These are phyloP conservation scores for Tremellales sp. DNA, from an alignment of 1,284 basidiomycete species.

Conservation along the genomic window DNA sequence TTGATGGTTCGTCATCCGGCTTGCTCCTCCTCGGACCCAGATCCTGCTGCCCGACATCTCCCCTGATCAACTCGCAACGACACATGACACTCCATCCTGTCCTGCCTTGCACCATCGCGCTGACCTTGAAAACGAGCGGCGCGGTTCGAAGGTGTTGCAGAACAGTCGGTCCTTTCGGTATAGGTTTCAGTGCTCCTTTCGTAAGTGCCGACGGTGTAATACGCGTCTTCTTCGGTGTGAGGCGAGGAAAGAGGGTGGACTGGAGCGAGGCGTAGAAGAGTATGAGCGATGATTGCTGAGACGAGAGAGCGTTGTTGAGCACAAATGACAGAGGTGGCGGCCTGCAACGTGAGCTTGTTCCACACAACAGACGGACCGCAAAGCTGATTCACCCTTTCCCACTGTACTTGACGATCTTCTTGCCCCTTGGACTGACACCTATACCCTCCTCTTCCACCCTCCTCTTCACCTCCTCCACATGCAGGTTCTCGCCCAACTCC, in stretches of 20 bases:
- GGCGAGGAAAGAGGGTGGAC: constrained; percentile 15
- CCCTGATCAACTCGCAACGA: constrained; percentile 7
- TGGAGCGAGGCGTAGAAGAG: constrained; percentile 42
- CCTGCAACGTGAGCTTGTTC: constrained; percentile 2
- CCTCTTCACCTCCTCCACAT: background rate
- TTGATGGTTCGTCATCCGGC: constrained; percentile 5
- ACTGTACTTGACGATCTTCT: constrained; percentile 23
- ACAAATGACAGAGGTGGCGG: constrained; percentile 16
- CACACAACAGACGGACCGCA: background rate
- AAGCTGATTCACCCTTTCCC: constrained; percentile 23
- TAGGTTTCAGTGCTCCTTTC: background rate
- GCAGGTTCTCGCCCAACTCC: background rate
- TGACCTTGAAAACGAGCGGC: constrained; percentile 5
- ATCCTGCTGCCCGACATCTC: constrained; percentile 4
- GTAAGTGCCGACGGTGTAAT: constrained; percentile 4
- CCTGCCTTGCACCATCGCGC: constrained; percentile 4
- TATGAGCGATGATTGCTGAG: constrained; percentile 23
- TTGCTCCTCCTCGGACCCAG: too few relatives aligned
- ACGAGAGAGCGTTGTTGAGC: constrained; percentile 13
- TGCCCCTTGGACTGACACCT: constrained; percentile 39
- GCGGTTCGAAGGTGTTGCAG: constrained; percentile 13
- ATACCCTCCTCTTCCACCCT: constrained; percentile 27
- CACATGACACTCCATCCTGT: constrained; percentile 16
- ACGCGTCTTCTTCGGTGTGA: background rate
- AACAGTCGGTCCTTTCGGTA: background rate